Evolutionary conservation across 495 filamentous ascomycete genomes (phyloP).

Genomic region (Daldinia caldariorum): DNA sequence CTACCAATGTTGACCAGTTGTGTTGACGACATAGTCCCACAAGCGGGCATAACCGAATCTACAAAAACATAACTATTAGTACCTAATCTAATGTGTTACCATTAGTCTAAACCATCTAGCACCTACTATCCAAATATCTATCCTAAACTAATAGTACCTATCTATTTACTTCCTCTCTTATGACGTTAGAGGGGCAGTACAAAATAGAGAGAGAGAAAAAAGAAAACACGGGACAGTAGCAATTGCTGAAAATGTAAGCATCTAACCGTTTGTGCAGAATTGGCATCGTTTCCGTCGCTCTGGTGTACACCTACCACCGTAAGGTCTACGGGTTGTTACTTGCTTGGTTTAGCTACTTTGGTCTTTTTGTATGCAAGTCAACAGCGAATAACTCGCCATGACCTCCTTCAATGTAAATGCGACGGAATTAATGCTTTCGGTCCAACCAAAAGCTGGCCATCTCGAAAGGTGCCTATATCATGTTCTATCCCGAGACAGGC

Average conservation of each 20-base stretch:
- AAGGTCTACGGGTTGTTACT: no score
- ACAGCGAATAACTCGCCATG: conserved; percentile 2
- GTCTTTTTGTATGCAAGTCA: conserved; percentile 39
- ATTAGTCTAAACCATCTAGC: not conserved
- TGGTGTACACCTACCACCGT: conserved; percentile 10
- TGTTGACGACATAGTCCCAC: conserved; percentile 2
- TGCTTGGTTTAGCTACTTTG: not conserved
- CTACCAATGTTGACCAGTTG: no score
- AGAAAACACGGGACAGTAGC: not conserved
- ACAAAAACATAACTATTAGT: not conserved
- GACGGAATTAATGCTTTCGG: conserved; percentile 11
- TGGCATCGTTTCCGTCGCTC: conserved; percentile 39
- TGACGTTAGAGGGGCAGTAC: conserved; percentile 4
- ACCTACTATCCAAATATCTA: not conserved
- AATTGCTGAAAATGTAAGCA: not conserved
- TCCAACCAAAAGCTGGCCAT: not conserved
- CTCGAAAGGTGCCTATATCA: not conserved
- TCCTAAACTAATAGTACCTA: not conserved
- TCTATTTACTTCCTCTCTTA: not conserved
- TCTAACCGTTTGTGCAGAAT: conserved; percentile 30
- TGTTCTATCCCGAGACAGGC: not conserved
- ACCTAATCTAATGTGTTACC: not conserved
- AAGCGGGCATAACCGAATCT: conserved; percentile 12
- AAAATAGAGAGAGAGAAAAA: conserved; percentile 6
- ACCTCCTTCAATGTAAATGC: conserved; percentile 29